A percentile compares a stretch with the other conserved stretches of the same genome.
Conservation (phyloP, 192 early-diverging fungal genomes). For the Coemansia sp. region DNA sequence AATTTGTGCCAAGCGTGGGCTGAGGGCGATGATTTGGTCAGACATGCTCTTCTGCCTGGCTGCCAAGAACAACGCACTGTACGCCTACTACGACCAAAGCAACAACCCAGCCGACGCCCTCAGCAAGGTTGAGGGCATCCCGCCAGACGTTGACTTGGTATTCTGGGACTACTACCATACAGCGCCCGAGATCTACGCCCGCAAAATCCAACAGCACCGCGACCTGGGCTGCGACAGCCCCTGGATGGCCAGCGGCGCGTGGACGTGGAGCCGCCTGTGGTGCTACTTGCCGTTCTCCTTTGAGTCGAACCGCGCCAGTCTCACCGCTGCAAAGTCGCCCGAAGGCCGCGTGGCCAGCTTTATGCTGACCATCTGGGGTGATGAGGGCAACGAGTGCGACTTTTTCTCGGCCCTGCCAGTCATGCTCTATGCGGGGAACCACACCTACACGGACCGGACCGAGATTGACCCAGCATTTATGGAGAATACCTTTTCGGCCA, state of each 20-base stretch:
- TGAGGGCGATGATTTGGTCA: slow-evolving; percentile 86
- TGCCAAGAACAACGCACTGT: slow-evolving; percentile 78
- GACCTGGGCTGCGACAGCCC: slow-evolving; percentile 77
- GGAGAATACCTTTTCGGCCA: slow-evolving; percentile 68
- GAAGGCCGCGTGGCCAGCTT: slow-evolving; percentile 65
- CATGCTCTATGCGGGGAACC: slow-evolving; percentile 75
- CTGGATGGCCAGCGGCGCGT: slow-evolving; percentile 80
- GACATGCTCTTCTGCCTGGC: slow-evolving; percentile 74
- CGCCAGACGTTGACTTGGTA: slow-evolving; percentile 68
- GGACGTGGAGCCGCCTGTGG: slow-evolving; percentile 89
- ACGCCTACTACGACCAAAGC: slow-evolving; percentile 78
- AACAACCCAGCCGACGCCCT: slow-evolving; percentile 63
- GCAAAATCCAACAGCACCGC: slow-evolving; percentile 82
- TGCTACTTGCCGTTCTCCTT: slow-evolving; percentile 81
- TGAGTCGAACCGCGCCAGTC: slow-evolving; percentile 73
- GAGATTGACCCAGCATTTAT: slow-evolving; percentile 66
- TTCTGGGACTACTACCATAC: slow-evolving; percentile 93
- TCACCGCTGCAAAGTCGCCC: slow-evolving; percentile 66
- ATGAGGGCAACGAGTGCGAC: slow-evolving; percentile 92
- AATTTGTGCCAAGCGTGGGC: slow-evolving; percentile 63
- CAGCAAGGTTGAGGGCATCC: slow-evolving; percentile 57
- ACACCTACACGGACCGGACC: slow-evolving; percentile 66
- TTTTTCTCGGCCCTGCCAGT: slow-evolving; percentile 80
- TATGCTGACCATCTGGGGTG: slow-evolving; percentile 89
- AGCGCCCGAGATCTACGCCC: slow-evolving; percentile 65